Evolutionary conservation across 345 rosid species (phyloP).

Genomic region (Euclidium syriacum): DNA sequence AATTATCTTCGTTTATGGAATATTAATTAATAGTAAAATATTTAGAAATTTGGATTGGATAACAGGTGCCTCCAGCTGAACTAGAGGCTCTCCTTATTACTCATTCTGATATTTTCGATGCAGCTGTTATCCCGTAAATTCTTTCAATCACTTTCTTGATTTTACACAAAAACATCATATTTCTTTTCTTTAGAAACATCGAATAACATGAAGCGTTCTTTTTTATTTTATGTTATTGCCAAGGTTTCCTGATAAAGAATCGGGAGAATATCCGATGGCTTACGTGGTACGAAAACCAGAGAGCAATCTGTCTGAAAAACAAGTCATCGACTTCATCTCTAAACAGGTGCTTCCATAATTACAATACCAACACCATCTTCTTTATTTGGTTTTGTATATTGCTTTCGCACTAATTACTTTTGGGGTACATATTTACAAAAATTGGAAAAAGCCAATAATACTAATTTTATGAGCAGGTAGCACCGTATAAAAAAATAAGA

Average conservation of each 20-base stretch:
- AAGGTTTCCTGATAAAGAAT: constrained; percentile 77
- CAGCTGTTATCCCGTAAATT: constrained; percentile 78
- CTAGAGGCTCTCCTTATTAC: constrained; percentile 64
- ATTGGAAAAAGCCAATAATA: not conserved
- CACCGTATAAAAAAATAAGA: constrained; percentile 64
- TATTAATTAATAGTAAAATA: not conserved
- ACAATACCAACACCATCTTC: not conserved
- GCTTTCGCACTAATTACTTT: too few relatives aligned
- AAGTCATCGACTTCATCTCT: constrained; percentile 56
- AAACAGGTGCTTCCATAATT: constrained; percentile 43
- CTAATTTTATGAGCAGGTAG: constrained; percentile 38
- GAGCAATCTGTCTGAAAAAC: constrained; percentile 34
- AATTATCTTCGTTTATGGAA: not conserved
- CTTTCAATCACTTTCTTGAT: not conserved
- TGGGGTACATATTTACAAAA: not conserved
- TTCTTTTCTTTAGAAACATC: not conserved
- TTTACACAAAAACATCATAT: not conserved
- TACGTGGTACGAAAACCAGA: constrained; percentile 55
- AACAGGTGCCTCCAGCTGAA: constrained; percentile 85
- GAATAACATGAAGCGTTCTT: not conserved
- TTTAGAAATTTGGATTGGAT: not conserved
- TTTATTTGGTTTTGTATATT: too few relatives aligned
- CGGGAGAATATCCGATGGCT: constrained; percentile 80
- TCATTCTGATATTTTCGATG: constrained; percentile 61
- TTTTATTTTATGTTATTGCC: not conserved